Conservation (phyloP, 306 rosid genomes). For the Prunus mira region DNA sequence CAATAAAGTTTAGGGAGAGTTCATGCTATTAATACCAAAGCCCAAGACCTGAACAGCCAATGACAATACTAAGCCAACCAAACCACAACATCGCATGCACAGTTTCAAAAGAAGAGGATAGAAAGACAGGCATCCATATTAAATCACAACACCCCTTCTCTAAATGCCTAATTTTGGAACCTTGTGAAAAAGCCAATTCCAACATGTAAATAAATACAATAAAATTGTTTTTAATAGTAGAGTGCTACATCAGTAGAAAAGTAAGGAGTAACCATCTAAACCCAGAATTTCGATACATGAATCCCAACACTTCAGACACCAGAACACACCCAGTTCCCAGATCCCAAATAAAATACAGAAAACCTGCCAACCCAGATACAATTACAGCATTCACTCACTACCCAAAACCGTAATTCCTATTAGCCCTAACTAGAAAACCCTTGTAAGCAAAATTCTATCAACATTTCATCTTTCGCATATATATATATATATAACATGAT, state of each 20-base stretch:
- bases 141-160: not conserved
- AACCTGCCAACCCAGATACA: constrained; percentile 6
- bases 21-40: not conserved
- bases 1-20: not conserved
- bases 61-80: not conserved
- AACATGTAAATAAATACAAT: not conserved
- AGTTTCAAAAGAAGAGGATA: not conserved
- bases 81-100: not conserved
- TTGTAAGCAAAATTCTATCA: not conserved
- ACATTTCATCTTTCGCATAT: not conserved
- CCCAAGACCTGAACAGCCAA: not conserved
- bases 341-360: constrained; percentile 17
- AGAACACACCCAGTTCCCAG: constrained; percentile 13
- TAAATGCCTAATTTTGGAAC: not conserved
- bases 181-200: not conserved
- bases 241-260: not conserved
- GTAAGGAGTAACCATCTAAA: not conserved
- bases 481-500: not conserved
- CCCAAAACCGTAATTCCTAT: constrained; percentile 6
- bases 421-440: constrained; percentile 8
- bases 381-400: not conserved
- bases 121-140: not conserved
- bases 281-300: not conserved
- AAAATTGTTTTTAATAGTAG: not conserved
- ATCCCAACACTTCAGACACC: not conserved